A percentile compares a stretch with the other conserved stretches of the same genome.
These are phyloP conservation scores for Leccinum insolens DNA, from an alignment of 1,284 basidiomycete species.

Conservation along the genomic window DNA sequence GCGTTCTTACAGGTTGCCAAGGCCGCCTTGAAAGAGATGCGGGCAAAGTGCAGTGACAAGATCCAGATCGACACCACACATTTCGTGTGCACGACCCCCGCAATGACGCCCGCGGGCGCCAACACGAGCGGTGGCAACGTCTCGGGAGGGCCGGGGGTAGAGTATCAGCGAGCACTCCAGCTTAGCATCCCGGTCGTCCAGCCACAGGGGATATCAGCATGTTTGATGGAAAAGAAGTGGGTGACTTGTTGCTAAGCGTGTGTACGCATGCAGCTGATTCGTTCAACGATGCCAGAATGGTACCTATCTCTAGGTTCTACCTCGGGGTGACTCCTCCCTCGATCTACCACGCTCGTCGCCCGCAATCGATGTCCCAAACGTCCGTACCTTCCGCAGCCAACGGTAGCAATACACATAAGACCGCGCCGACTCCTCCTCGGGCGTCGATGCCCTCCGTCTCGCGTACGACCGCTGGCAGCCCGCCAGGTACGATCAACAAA, in stretches of 20 bases:
- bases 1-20: slow-evolving; percentile 79
- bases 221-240: too few relatives aligned
- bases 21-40: slow-evolving; percentile 78
- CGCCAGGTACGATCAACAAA: slow-evolving; percentile 16
- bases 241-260: too few relatives aligned
- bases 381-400: slow-evolving; percentile 48
- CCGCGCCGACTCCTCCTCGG: slow-evolving; percentile 32
- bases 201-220: too few relatives aligned
- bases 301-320: slow-evolving; percentile 83
- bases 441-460: slow-evolving; percentile 29
- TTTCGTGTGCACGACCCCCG: slow-evolving; percentile 91
- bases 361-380: slow-evolving; percentile 75
- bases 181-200: slow-evolving; percentile 87
- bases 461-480: slow-evolving; percentile 19
- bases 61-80: slow-evolving; percentile 98
- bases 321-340: slow-evolving; percentile 67
- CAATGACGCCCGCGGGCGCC: slow-evolving; percentile 64
- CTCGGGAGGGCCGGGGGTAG: slow-evolving; percentile 67
- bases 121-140: slow-evolving; percentile 47
- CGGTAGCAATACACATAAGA: slow-evolving; percentile 39
- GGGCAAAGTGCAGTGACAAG: slow-evolving; percentile 82
- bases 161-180: slow-evolving; percentile 90
- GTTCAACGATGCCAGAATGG: slow-evolving; percentile 59
- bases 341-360: slow-evolving; percentile 50
- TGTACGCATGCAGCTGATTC: not conserved